These are phyloP conservation scores for Skeletonema tropicum DNA, from an alignment of 108 stramenopile species.

Conservation along the genomic window DNA sequence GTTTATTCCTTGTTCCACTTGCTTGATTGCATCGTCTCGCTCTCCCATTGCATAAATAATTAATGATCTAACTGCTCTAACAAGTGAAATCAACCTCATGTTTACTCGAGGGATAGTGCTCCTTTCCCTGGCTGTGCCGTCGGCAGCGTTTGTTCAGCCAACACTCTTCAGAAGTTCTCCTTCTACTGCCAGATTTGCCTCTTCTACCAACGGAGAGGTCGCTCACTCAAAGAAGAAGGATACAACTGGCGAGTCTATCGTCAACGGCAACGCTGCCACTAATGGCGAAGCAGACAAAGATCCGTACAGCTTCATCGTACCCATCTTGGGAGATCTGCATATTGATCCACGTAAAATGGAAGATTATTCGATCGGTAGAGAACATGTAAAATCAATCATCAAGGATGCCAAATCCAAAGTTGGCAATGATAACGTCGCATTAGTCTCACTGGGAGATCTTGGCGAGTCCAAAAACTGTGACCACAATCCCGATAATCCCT, in stretches of 20 bases:
- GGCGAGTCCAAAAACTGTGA: constrained; percentile 54
- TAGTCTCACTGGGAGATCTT: constrained; percentile 51
- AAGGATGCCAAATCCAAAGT: constrained; percentile 63
- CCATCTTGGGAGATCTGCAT: constrained; percentile 83
- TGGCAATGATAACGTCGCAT: constrained; percentile 49
- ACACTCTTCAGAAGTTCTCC: not conserved
- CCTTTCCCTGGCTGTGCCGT: not conserved
- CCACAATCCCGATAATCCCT: constrained; percentile 43
- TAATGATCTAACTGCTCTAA: not conserved
- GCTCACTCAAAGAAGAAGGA: not conserved
- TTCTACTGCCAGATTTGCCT: not conserved
- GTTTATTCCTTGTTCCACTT: too few relatives aligned
- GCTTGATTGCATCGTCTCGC: too few relatives aligned
- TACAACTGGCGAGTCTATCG: not conserved
- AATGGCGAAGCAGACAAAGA: constrained; percentile 1
- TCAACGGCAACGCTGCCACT: not conserved
- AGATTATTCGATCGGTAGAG: constrained; percentile 58
- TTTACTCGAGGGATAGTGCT: not conserved
- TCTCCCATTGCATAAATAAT: too few relatives aligned
- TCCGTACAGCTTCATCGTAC: constrained; percentile 6
- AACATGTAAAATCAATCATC: constrained; percentile 56
- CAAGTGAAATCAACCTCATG: not conserved
- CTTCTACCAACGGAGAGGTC: not conserved
- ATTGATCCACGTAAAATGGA: constrained; percentile 84
- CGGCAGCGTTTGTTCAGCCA: constrained; percentile 1